phyloP scores from a whole-genome alignment of 2,329 filamentous ascomycete genomes.

The Trichoderma arundinaceum region DNA sequence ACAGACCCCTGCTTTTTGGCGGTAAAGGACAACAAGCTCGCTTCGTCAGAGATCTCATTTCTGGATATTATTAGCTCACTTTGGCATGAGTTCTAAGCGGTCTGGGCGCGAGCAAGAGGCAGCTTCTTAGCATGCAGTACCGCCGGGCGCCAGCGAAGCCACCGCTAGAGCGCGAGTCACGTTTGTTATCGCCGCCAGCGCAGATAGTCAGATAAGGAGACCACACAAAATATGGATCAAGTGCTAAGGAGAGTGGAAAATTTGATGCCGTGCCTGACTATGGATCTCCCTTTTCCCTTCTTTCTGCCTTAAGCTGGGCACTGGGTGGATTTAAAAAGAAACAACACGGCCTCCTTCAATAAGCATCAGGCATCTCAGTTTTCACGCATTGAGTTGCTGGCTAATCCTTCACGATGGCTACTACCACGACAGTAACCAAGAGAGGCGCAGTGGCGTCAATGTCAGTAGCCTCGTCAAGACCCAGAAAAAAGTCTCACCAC shows the following conservation, averaged over 20 bases:
- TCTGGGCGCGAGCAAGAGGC: conserved; percentile 7
- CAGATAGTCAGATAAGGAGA: conserved; percentile 24
- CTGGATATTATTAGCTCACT: conserved; percentile 24
- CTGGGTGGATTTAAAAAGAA: conserved; percentile 21
- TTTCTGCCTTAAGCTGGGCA: conserved; percentile 24
- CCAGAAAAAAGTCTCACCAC: not conserved
- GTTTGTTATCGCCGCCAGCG: conserved; percentile 8
- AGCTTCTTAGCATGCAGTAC: conserved; percentile 19
- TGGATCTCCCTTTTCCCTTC: conserved; percentile 24
- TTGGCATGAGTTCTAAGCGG: conserved; percentile 12
- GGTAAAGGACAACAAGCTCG: conserved; percentile 25
- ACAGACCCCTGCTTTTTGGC: conserved; percentile 7
- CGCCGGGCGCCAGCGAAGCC: not conserved
- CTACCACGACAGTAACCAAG: conserved; percentile 28
- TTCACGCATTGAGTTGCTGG: conserved; percentile 16
- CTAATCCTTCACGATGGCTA: conserved; percentile 21
- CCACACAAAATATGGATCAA: conserved; percentile 26
- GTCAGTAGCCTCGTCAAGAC: conserved; percentile 14
- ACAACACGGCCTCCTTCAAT: not conserved
- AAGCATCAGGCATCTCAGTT: conserved; percentile 15
- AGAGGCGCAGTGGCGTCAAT: conserved; percentile 24
- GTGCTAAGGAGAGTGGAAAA: conserved; percentile 25
- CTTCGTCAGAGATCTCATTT: conserved; percentile 27
- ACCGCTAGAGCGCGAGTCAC: conserved; percentile 7
- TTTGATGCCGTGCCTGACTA: conserved; percentile 30